Conservation (phyloP, 345 rosid genomes). For the Dipteronia sinensis region DNA sequence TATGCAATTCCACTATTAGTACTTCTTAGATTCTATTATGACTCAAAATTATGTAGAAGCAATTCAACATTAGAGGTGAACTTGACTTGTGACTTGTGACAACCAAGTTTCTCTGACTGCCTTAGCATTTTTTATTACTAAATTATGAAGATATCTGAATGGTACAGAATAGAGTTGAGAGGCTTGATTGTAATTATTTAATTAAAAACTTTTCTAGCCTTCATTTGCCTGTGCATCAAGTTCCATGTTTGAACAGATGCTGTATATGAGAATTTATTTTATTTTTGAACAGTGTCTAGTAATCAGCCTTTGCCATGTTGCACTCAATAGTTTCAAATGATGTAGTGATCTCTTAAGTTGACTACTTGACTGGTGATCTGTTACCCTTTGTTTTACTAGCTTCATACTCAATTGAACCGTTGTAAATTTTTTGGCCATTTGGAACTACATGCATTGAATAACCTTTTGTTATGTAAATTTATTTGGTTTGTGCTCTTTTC, state of each 20-base stretch:
- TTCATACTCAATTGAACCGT: slow-evolving; percentile 14
- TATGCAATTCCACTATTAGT: slow-evolving; percentile 5
- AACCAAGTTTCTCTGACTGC: not conserved
- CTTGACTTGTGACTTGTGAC: not conserved
- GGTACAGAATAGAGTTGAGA: not conserved
- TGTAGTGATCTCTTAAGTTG: slow-evolving; percentile 6
- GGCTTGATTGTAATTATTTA: not conserved
- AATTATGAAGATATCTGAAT: not conserved
- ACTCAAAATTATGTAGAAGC: not conserved
- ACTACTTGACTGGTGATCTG: slow-evolving; percentile 6
- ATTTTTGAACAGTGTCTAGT: not conserved
- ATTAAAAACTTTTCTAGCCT: not conserved
- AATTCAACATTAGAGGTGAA: not conserved
- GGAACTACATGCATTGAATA: not conserved
- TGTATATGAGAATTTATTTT: not conserved
- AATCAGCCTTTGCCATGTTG: slow-evolving; percentile 19
- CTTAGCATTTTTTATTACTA: not conserved
- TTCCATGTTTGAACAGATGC: not conserved
- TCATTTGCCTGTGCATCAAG: not conserved
- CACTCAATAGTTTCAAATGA: not conserved
- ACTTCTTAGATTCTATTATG: not conserved
- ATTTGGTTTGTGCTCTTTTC: slow-evolving; percentile 17
- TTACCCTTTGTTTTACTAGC: slow-evolving; percentile 7
- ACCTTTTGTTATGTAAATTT: slow-evolving; percentile 3
- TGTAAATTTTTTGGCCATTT: not conserved